Conservation (phyloP, 495 filamentous ascomycete species). For the Penicillium soppii region DNA sequence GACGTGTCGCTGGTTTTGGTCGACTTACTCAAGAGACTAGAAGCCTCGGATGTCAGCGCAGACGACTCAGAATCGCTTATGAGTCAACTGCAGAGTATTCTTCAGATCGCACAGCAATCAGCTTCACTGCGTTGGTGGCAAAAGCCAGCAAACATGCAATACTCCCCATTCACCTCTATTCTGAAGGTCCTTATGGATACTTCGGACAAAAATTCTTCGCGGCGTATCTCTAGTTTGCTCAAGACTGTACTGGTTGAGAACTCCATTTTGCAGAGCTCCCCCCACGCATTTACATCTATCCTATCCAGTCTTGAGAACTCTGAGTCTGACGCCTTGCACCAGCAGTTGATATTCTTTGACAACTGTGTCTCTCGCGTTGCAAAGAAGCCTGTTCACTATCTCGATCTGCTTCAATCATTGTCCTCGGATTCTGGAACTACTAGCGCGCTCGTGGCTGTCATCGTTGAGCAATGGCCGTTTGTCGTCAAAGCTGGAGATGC, state of each 20-base stretch:
- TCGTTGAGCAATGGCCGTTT: slow-evolving; percentile 79
- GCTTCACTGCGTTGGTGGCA: slow-evolving; percentile 82
- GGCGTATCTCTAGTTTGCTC: slow-evolving; percentile 33
- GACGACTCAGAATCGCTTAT: slow-evolving; percentile 53
- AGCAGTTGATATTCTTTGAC: slow-evolving; percentile 65
- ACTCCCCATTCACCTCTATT: slow-evolving; percentile 47
- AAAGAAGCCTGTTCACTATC: slow-evolving; percentile 72
- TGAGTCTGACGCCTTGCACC: slow-evolving; percentile 26
- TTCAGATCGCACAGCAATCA: slow-evolving; percentile 74
- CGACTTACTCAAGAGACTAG: slow-evolving; percentile 55
- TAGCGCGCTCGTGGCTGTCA: slow-evolving; percentile 59
- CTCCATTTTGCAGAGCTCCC: slow-evolving; percentile 32
- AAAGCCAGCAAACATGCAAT: slow-evolving; percentile 55
- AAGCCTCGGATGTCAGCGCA: slow-evolving; percentile 32
- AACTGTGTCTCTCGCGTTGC: slow-evolving; percentile 71
- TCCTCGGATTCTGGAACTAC: slow-evolving; percentile 36
- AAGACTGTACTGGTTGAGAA: slow-evolving; percentile 35
- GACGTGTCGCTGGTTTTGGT: slow-evolving; percentile 79
- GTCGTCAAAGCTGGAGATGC: slow-evolving; percentile 49
- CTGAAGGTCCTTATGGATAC: slow-evolving; percentile 41
- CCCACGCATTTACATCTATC: slow-evolving; percentile 34
- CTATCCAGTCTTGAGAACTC: slow-evolving; percentile 46
- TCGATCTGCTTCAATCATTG: slow-evolving; percentile 45
- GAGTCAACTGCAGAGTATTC: slow-evolving; percentile 71
- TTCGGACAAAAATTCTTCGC: slow-evolving; percentile 33